Evolutionary conservation across 2,329 filamentous ascomycete species (phyloP).

Genomic region (Apiospora koreana): DNA sequence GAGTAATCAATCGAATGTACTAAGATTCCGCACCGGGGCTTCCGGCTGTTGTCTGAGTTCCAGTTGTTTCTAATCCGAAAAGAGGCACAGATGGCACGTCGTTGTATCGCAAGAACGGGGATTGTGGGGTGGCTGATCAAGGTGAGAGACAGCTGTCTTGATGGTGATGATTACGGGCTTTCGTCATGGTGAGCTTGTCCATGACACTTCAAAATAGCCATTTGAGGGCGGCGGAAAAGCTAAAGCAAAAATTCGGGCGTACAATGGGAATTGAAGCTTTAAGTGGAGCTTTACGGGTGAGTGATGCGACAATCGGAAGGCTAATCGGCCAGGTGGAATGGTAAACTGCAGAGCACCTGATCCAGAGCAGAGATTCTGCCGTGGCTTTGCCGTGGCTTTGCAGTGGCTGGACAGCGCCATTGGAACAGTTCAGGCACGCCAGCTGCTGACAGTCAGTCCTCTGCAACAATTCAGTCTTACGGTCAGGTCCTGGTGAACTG

Average conservation of each 20-base stretch:
- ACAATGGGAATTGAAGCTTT: neutral
- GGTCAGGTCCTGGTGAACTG: too few relatives aligned
- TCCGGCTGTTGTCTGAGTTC: neutral
- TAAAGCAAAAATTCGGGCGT: neutral
- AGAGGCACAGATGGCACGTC: neutral
- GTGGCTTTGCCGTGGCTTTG: neutral
- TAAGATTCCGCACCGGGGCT: neutral
- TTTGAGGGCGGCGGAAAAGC: neutral
- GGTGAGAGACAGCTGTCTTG: neutral
- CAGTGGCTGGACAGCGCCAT: neutral
- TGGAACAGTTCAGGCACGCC: neutral
- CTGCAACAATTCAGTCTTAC: too few relatives aligned
- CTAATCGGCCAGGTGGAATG: neutral
- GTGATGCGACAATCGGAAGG: conserved; percentile 3
- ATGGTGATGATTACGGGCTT: neutral
- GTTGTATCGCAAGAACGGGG: neutral
- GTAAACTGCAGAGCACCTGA: neutral
- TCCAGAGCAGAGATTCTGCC: too few relatives aligned
- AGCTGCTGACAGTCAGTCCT: neutral
- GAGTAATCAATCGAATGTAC: neutral
- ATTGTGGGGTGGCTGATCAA: neutral
- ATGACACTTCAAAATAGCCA: neutral
- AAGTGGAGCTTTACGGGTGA: neutral
- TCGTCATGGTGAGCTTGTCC: conserved; percentile 6
- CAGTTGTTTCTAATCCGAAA: neutral